phyloP scores from a whole-genome alignment of 768 basidiomycete species.

The Tulasnella sp. region DNA sequence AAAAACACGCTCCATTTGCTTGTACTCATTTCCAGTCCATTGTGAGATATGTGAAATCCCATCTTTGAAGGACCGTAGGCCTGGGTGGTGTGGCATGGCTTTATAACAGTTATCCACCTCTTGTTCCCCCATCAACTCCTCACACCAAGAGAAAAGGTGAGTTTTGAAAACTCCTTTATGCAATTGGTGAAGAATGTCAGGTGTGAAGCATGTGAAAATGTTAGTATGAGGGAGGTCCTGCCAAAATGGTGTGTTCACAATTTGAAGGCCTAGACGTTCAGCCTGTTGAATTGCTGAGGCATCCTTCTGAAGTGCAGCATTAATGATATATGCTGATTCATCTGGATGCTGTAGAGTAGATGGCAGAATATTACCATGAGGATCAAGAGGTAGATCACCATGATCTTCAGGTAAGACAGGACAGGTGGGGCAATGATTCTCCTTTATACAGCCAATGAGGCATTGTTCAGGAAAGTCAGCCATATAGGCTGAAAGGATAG shows the following conservation, averaged over 20 bases:
- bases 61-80: constrained; percentile 9
- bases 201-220: constrained; percentile 31
- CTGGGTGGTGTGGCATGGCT: constrained; percentile 18
- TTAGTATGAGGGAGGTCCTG: constrained; percentile 29
- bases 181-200: constrained; percentile 31
- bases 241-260: constrained; percentile 31
- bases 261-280: constrained; percentile 20
- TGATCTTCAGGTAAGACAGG: not conserved
- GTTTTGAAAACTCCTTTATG: constrained; percentile 20
- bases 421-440: constrained; percentile 16
- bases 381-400: too few relatives aligned
- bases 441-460: constrained; percentile 10
- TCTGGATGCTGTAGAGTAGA: too few relatives aligned
- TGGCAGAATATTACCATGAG: too few relatives aligned
- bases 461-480: constrained; percentile 20
- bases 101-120: constrained; percentile 20
- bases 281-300: constrained; percentile 26
- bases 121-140: constrained; percentile 5
- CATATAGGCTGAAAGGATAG: constrained; percentile 29
- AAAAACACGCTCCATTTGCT: constrained; percentile 28
- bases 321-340: too few relatives aligned
- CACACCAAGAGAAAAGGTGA: constrained; percentile 32
- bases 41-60: constrained; percentile 8
- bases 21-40: constrained; percentile 13
- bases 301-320: not conserved